phyloP scores from a whole-genome alignment of 768 basidiomycete genomes.

The Inosperma sp. region DNA sequence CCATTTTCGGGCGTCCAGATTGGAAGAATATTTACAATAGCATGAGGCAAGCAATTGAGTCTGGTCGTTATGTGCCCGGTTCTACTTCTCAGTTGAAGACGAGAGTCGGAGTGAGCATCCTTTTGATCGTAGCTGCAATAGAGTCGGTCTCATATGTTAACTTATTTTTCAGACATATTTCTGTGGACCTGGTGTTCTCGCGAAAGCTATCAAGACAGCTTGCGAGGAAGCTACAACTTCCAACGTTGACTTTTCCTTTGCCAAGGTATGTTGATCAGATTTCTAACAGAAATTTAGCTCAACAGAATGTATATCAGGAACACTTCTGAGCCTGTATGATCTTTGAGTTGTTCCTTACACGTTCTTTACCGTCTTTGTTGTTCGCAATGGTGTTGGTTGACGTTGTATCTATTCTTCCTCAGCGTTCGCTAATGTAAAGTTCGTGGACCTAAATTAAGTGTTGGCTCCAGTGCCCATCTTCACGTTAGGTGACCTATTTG shows the following conservation, averaged over 20 bases:
- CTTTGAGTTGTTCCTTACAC: background rate
- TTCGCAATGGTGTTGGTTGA: no score
- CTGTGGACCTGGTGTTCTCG: conserved; percentile 76
- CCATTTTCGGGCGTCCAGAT: conserved; percentile 89
- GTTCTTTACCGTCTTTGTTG: background rate
- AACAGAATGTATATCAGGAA: conserved; percentile 36
- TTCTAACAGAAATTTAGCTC: background rate
- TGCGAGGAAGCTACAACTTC: conserved; percentile 50
- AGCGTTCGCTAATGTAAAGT: no score
- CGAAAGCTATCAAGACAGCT: conserved; percentile 73
- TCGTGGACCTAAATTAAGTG: no score
- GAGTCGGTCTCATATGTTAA: conserved; percentile 6
- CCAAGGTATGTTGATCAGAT: conserved; percentile 48
- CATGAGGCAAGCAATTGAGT: conserved; percentile 74
- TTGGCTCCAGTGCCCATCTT: no score
- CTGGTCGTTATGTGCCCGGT: conserved; percentile 77
- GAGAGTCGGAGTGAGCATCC: conserved; percentile 66
- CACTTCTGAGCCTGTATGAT: conserved; percentile 45
- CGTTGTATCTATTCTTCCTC: no score
- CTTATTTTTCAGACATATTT: conserved; percentile 65
- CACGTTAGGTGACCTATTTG: no score
- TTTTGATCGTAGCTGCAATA: background rate
- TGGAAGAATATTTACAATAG: conserved; percentile 78
- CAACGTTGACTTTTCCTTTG: conserved; percentile 70
- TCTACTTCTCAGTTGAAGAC: conserved; percentile 75